These are phyloP conservation scores for Karstenula rhodostoma DNA, from an alignment of 2,329 filamentous ascomycete species.

Conservation along the genomic window DNA sequence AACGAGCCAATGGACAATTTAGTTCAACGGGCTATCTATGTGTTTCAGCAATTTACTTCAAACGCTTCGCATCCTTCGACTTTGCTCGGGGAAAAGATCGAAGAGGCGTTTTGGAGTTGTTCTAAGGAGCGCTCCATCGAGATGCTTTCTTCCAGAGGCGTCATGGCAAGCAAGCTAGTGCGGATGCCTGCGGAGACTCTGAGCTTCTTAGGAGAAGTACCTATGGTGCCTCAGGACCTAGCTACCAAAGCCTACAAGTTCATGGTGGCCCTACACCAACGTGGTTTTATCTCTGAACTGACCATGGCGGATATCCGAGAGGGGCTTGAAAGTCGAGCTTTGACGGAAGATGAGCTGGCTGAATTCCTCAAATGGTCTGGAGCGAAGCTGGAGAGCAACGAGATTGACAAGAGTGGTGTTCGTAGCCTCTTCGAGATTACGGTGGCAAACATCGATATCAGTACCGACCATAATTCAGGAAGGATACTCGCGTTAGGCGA, in stretches of 20 bases:
- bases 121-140: conserved; percentile 81
- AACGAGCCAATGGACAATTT: conserved; percentile 67
- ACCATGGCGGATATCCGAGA: conserved; percentile 85
- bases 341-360: conserved; percentile 78
- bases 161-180: conserved; percentile 83
- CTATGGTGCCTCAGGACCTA: conserved; percentile 81
- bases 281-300: conserved; percentile 85
- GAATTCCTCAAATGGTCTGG: conserved; percentile 88
- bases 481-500: conserved; percentile 79
- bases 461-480: conserved; percentile 64
- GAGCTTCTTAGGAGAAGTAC: conserved; percentile 87
- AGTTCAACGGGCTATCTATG: conserved; percentile 81
- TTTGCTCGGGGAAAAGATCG: conserved; percentile 84
- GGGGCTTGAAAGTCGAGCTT: conserved; percentile 82
- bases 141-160: conserved; percentile 85
- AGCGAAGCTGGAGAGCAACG: conserved; percentile 72
- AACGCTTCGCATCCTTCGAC: conserved; percentile 87
- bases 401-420: conserved; percentile 74
- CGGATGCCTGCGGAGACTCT: conserved; percentile 76
- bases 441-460: conserved; percentile 69
- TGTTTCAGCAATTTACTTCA: conserved; percentile 87
- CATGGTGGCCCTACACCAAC: conserved; percentile 80
- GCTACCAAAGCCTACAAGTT: conserved; percentile 73
- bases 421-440: conserved; percentile 79
- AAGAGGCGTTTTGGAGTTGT: conserved; percentile 95